Evolutionary conservation across 108 stramenopile genomes (phyloP).

Genomic region (Aurantiochytrium sp.): DNA sequence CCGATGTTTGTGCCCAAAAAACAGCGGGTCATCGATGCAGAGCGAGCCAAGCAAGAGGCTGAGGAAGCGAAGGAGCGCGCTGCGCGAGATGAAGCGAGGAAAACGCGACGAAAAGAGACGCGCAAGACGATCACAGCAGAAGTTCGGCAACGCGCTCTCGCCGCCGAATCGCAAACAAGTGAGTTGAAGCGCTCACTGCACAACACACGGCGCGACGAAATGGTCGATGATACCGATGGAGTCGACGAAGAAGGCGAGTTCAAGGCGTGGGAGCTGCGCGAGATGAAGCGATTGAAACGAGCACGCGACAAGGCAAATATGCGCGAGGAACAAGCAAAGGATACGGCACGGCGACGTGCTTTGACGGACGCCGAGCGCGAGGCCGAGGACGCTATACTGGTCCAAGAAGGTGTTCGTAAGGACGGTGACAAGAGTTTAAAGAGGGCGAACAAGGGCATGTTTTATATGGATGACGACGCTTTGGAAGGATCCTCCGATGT

Average conservation of each 20-base stretch:
- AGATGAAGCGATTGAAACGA: neutral
- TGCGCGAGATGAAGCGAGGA: neutral
- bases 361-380: neutral
- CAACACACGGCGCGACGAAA: neutral
- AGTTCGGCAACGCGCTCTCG: neutral
- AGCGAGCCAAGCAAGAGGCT: neutral
- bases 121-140: neutral
- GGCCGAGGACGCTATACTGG: neutral
- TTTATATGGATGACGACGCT: neutral
- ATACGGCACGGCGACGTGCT: neutral
- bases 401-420: neutral
- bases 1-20: neutral
- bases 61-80: neutral
- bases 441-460: neutral
- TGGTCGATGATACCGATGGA: neutral
- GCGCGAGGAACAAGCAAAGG: neutral
- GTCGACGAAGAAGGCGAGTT: neutral
- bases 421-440: neutral
- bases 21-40: neutral
- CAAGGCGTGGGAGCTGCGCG: constrained; percentile 3
- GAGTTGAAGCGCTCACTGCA: neutral
- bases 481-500: neutral
- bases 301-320: neutral
- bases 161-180: neutral
- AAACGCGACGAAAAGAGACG: neutral